Evolutionary conservation across 257 asterid genomes (phyloP).

Genomic region (Capsicum pubescens): DNA sequence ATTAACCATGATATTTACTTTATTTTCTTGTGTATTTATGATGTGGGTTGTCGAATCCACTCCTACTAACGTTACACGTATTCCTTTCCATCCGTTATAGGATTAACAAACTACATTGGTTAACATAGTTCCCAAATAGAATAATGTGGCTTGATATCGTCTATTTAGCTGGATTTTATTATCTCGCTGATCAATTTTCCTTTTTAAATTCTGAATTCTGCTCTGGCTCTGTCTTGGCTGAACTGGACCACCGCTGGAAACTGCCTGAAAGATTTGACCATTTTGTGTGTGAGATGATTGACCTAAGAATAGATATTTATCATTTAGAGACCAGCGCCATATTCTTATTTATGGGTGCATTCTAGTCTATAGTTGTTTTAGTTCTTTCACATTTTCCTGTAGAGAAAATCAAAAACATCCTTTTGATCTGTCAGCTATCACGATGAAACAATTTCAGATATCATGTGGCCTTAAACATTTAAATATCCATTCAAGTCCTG

Average conservation of each 20-base stretch:
- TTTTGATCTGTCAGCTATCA: not conserved
- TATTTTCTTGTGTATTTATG: not conserved
- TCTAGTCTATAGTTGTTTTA: not conserved
- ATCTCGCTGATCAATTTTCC: not conserved
- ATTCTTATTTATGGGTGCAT: not conserved
- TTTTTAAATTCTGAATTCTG: constrained; percentile 6
- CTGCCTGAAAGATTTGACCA: not conserved
- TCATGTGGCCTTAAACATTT: not conserved
- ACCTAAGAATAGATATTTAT: not conserved
- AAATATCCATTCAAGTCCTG: not conserved
- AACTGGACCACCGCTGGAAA: not conserved
- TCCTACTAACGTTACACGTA: not conserved
- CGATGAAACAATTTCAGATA: not conserved
- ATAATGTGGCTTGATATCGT: not conserved
- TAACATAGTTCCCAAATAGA: constrained; percentile 4
- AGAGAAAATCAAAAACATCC: not conserved
- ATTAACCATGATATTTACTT: not conserved
- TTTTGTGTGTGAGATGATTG: not conserved
- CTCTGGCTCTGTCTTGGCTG: not conserved
- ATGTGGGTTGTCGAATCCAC: not conserved
- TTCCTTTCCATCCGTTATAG: not conserved
- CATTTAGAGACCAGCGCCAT: not conserved
- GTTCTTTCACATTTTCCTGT: not conserved
- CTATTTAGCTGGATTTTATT: not conserved
- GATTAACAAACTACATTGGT: not conserved